phyloP scores from a whole-genome alignment of 257 asterid genomes.

The Anisodus tanguticus region DNA sequence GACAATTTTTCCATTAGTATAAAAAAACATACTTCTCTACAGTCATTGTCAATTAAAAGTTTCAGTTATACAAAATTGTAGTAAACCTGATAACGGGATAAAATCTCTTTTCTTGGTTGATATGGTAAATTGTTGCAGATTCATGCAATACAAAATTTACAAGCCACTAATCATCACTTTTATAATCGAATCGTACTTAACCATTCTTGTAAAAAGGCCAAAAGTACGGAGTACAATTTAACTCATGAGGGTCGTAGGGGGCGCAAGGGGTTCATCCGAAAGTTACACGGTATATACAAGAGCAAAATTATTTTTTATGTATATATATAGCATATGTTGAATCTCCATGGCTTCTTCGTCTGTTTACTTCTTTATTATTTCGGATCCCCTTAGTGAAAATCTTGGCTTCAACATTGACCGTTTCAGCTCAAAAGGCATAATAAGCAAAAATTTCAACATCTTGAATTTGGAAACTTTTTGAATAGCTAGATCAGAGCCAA shows the following conservation, averaged over 20 bases:
- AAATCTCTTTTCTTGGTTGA: neutral
- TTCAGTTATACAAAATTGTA: neutral
- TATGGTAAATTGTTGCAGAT: neutral
- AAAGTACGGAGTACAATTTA: neutral
- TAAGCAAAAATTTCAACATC: neutral
- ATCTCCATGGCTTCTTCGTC: neutral
- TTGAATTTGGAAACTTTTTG: neutral
- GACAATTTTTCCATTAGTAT: neutral
- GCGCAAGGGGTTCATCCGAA: neutral
- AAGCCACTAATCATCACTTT: neutral
- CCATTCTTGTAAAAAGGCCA: neutral
- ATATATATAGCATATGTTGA: neutral
- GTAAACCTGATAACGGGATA: neutral
- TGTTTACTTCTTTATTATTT: neutral
- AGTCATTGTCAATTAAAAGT: neutral
- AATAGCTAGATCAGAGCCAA: constrained; percentile 23
- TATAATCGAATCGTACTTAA: neutral
- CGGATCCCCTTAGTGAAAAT: neutral
- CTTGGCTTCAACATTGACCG: neutral
- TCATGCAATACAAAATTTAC: neutral
- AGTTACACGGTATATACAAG: neutral
- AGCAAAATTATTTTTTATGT: neutral
- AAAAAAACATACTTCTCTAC: neutral
- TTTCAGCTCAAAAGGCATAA: neutral
- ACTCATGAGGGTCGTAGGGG: neutral